Conservation (phyloP, 345 rosid genomes). For the Eucalyptus erythrocorys region DNA sequence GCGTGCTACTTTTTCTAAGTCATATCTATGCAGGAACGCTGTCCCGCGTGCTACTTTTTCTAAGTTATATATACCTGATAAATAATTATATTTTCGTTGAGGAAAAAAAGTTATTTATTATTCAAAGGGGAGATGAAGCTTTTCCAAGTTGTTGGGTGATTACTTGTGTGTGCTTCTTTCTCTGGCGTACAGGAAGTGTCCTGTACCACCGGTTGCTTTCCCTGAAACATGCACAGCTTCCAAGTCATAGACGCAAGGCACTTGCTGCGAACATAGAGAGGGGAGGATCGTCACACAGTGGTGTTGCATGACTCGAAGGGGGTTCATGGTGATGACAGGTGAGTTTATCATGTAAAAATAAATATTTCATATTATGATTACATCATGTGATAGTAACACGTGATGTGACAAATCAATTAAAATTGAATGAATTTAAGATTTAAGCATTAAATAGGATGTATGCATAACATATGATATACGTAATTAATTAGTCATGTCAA, state of each 20-base stretch:
- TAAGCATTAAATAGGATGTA: background rate
- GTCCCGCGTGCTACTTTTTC: background rate
- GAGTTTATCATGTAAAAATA: background rate
- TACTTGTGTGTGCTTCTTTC: background rate
- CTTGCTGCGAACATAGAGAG: background rate
- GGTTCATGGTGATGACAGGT: background rate
- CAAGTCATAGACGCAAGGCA: background rate
- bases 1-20: too few relatives aligned
- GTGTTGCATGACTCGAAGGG: background rate
- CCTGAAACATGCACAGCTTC: background rate
- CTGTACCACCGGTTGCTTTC: background rate
- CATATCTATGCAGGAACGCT: background rate
- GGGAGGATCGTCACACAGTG: background rate
- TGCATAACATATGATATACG: background rate
- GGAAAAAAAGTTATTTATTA: background rate
- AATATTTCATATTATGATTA: background rate
- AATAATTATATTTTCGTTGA: too few relatives aligned
- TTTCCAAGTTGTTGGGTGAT: background rate
- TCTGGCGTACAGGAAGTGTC: background rate
- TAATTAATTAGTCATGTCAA: background rate
- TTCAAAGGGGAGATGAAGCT: background rate
- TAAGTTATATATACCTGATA: background rate
- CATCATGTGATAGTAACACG: rapidly evolving
- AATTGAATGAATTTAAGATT: background rate
- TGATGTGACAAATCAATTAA: background rate